phyloP scores from a whole-genome alignment of 805 yeast species.

The Saturnispora kantuleensis region DNA sequence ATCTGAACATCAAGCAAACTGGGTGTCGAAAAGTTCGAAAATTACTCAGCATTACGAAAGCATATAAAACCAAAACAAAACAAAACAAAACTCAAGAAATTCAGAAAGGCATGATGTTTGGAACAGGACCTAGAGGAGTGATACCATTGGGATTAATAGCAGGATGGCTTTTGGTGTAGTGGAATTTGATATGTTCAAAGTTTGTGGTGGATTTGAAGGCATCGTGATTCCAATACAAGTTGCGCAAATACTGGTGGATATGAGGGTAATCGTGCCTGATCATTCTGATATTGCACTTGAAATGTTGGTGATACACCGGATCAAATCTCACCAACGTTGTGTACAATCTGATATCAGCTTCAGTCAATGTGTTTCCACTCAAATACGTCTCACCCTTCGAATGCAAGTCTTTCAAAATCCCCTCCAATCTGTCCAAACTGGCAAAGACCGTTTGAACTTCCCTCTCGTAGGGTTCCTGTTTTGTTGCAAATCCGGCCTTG shows the following conservation, averaged over 20 bases:
- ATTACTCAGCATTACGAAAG: background rate
- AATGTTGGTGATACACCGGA: constrained; percentile 89
- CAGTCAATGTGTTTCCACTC: constrained; percentile 62
- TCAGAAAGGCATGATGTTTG: constrained; percentile 49
- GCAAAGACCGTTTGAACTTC: constrained; percentile 55
- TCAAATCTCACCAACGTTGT: constrained; percentile 88
- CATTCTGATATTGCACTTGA: constrained; percentile 81
- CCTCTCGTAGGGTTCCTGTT: constrained; percentile 70
- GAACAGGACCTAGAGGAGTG: constrained; percentile 84
- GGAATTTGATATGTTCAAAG: constrained; percentile 84
- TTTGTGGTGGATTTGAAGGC: constrained; percentile 73
- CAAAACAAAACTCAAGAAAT: background rate
- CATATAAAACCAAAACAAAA: background rate
- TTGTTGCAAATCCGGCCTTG: constrained; percentile 82
- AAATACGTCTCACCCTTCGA: constrained; percentile 31
- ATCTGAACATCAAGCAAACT: background rate
- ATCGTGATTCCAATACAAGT: constrained; percentile 65
- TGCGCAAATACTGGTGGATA: constrained; percentile 69
- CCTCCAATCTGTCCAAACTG: constrained; percentile 62
- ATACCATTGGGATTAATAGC: constrained; percentile 74
- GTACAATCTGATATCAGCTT: constrained; percentile 81
- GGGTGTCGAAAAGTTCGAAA: background rate
- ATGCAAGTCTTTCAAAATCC: constrained; percentile 39
- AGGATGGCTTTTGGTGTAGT: constrained; percentile 79
- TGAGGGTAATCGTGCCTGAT: constrained; percentile 73